Evolutionary conservation across 2,329 filamentous ascomycete species (phyloP).

Genomic region (Colletotrichum eleusines): DNA sequence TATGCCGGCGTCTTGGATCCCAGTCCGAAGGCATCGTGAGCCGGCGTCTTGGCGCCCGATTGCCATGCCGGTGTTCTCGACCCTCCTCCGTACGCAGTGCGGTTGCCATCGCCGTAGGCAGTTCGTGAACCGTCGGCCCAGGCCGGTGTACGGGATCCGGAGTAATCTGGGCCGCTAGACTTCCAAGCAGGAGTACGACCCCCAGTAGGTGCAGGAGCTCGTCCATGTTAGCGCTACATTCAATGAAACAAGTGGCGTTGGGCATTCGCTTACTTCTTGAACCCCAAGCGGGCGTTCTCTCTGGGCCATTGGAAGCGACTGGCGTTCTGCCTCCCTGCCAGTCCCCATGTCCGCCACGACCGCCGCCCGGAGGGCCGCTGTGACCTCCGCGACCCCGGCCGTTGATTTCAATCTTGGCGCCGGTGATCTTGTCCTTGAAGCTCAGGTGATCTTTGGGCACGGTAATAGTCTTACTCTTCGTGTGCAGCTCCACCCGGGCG

Average conservation of each 20-base stretch:
- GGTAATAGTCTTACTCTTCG: constrained; percentile 91
- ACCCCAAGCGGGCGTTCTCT: constrained; percentile 83
- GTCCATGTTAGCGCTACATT: constrained; percentile 45
- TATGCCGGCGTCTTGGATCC: constrained; percentile 79
- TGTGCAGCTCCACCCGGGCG: constrained; percentile 92
- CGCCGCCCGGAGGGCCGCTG: constrained; percentile 56
- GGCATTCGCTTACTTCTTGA: constrained; percentile 68
- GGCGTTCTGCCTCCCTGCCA: constrained; percentile 79
- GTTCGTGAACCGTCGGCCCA: constrained; percentile 78
- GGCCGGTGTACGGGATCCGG: constrained; percentile 74
- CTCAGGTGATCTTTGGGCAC: constrained; percentile 84
- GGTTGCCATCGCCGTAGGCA: constrained; percentile 78
- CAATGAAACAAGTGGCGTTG: constrained; percentile 43
- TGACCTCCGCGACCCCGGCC: constrained; percentile 60
- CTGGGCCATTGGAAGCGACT: constrained; percentile 68
- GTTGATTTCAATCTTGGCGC: constrained; percentile 80
- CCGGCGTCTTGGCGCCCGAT: constrained; percentile 80
- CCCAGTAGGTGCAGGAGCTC: constrained; percentile 67
- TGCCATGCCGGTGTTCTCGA: constrained; percentile 83
- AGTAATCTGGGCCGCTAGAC: constrained; percentile 56
- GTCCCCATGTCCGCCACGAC: constrained; percentile 59
- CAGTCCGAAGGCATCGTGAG: constrained; percentile 71
- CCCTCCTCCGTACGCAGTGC: constrained; percentile 82
- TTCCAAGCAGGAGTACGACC: constrained; percentile 75
- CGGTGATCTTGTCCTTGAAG: constrained; percentile 87